Evolutionary conservation across 768 basidiomycete genomes (phyloP), one percentile per base, ranked within the genome.

Genomic region (Suillus plorans): DNA sequence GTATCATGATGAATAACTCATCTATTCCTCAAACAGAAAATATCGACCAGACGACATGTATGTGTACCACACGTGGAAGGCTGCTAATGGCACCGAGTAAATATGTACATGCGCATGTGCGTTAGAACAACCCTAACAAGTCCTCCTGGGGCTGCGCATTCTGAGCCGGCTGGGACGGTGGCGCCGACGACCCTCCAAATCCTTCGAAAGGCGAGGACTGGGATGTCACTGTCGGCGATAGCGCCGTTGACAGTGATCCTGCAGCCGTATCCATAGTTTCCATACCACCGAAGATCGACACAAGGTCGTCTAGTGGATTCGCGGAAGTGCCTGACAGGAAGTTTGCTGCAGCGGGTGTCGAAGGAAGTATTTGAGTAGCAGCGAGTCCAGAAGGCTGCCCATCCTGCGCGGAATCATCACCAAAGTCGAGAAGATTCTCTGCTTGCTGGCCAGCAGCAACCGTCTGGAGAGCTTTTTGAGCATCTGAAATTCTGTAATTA

Each of bases 361-460:
- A 82, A 31, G 90, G 80, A 18, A 91, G 80, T 53, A 91, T 85
- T 63, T 89, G 82, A 0, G 91, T 94, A 5, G 92, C 91, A 3
- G 91, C 90, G 42, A 93, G 84, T 12, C 89, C 90, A 10, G 90
- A 89, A 6, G 90, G 87, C 68, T 89, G 85, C 20, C 84, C 83
- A 44, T 89, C 86, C 59, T 79, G 74, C 5, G 82, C 77, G 3
- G 87, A 82, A 16, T 80, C 81, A 69, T 95, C 93, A 76, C 94
- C 94, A 75, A 98, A 95, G 78, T 98, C 95, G 66, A 98, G 89
- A 6, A 97, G 80, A 75, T 99, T 98, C 77, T 99, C 97, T 16
- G 95, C 87, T 77, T 94, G 92, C 77, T 95, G 93, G 12, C 97
- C 97, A 3, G 89, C 88, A 31, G 86, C 94, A 50, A 98, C 91